Percentiles rank a stretch among this genome's conserved stretches.
Evolutionary conservation across 495 filamentous ascomycete genomes (phyloP).

Genomic region (Hypoxylon fragiforme): DNA sequence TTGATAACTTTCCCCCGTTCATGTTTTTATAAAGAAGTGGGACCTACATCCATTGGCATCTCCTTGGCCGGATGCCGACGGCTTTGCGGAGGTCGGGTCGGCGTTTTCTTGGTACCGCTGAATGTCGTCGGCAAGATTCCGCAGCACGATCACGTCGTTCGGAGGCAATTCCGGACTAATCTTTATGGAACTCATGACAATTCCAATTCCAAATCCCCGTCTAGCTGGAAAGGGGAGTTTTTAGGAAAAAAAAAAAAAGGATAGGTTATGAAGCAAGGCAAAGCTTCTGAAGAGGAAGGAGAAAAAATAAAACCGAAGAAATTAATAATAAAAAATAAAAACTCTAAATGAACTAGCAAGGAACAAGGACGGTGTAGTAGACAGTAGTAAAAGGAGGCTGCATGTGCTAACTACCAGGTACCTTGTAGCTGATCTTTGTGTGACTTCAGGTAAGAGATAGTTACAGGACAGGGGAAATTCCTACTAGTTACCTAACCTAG

Average conservation of each 20-base stretch:
- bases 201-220: not conserved
- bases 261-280: not conserved
- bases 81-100: constrained; percentile 6
- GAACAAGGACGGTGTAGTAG: no score
- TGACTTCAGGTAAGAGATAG: not conserved
- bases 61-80: constrained; percentile 21
- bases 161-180: constrained; percentile 54
- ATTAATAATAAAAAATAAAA: not conserved
- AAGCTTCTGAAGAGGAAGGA: not conserved
- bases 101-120: constrained; percentile 12
- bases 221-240: no score
- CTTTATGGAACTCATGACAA: constrained; percentile 34
- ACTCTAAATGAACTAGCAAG: not conserved
- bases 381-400: not conserved
- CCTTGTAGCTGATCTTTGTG: no score
- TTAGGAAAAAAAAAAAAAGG: not conserved
- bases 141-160: constrained; percentile 54
- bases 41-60: constrained; percentile 22
- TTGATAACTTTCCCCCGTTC: constrained; percentile 11
- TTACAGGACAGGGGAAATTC: not conserved
- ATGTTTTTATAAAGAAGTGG: constrained; percentile 6
- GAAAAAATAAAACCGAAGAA: not conserved
- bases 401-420: not conserved
- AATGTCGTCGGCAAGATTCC: constrained; percentile 48
- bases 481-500: no score